These are phyloP conservation scores for Acanthochlamys bracteata DNA, from an alignment of 106 monocot species.

Conservation along the genomic window DNA sequence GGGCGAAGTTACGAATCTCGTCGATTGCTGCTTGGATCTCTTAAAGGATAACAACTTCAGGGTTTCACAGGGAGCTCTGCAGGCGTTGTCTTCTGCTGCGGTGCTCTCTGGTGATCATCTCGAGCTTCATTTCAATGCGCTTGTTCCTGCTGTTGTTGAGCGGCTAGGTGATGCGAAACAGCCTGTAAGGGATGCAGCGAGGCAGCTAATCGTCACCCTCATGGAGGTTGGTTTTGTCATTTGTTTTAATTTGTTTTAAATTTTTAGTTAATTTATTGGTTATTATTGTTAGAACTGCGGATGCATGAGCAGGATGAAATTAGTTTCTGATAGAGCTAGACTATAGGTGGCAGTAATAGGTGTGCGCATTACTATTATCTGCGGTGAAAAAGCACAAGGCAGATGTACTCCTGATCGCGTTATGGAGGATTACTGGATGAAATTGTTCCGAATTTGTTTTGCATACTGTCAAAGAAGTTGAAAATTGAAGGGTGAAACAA, in stretches of 20 bases:
- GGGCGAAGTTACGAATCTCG: slow-evolving; percentile 62
- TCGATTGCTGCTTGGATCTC: slow-evolving; percentile 95
- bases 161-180: slow-evolving; percentile 95
- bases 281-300: not conserved
- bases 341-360: too few species aligned
- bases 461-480: too few species aligned
- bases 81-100: slow-evolving; percentile 81
- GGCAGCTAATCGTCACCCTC: slow-evolving; percentile 85
- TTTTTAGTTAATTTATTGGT: not conserved
- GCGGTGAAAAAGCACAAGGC: too few species aligned
- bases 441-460: too few species aligned
- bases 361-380: too few species aligned
- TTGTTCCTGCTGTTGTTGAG: slow-evolving; percentile 86
- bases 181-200: slow-evolving; percentile 91
- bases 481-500: too few species aligned
- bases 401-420: too few species aligned
- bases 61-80: slow-evolving; percentile 89
- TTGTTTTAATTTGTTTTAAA: not conserved
- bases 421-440: too few species aligned
- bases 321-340: too few species aligned
- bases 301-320: too few species aligned
- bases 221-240: slow-evolving; percentile 65
- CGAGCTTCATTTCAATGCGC: slow-evolving; percentile 85
- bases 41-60: slow-evolving; percentile 86
- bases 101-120: slow-evolving; percentile 92